Base-by-base conservation (phyloP, 2,329 filamentous ascomycete species). In the Trichoderma polysporum region DNA sequence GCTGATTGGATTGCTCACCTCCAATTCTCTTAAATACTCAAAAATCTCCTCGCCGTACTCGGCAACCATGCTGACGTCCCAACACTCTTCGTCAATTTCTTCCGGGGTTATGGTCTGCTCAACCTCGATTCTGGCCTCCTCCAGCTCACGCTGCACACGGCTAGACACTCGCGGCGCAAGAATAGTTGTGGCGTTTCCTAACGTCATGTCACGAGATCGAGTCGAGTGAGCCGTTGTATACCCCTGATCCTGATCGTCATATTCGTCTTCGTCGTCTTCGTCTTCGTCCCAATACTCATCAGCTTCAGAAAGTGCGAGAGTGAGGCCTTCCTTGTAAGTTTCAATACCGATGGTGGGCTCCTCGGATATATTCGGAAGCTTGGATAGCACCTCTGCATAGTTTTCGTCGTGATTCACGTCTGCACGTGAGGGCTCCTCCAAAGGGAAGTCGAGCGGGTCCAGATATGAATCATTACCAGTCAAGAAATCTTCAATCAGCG, bases 1-100 rank as follows among this genome's bases (percentile, higher is more conserved):
- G 7, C 25, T 5, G 2, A 12, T 39, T 31, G 6, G 49, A 8
- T 45, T 15, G 75, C 83, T 75, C 81, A 93, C 92, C 89, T 99
- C 95, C 60, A 97, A 88, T 67, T 91, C 85, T 61, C 87, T 88
- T 91, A 98, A 93, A 81, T 98, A 97, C 29, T 87, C 84, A 74
- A 98, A 97, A 72, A 99, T 98, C 74, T 99, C 95, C 17, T 97
- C 93, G 56, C 91, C 91, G 75, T 99, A 99, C 76, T 98, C 94
- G 12, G 94, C 91, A 59, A 98, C 95, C 95, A 99, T 98, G 76
- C 92, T 97, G 37, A 94, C 93, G 76, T 98, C 95, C 88, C 91
- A 97, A 61, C 86, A 83, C 76, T 98, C 94, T 70, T 97, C 94
- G 69, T 97, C 91, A 52, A 93, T 83, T 67, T 97, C 93, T 67